Conservation (phyloP, 106 monocot genomes). For the Dioscorea alata region DNA sequence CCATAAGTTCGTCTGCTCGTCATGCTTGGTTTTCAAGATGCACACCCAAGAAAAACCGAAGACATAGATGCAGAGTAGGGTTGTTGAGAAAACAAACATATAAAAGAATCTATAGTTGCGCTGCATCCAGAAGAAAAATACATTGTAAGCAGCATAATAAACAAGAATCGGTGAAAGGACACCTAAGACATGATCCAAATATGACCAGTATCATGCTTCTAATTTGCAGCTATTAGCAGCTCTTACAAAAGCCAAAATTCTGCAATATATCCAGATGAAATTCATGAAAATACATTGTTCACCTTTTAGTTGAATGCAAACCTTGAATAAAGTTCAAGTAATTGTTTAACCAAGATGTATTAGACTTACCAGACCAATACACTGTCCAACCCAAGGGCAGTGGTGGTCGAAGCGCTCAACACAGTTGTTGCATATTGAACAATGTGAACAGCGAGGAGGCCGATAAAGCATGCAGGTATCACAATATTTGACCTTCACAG, state of each 20-base stretch:
- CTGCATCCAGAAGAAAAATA: slow-evolving; percentile 33
- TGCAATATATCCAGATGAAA: too few species aligned
- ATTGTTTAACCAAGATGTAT: neutral
- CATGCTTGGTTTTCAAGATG: slow-evolving; percentile 61
- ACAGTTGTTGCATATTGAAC: slow-evolving; percentile 94
- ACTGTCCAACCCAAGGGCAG: slow-evolving; percentile 98
- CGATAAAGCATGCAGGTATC: slow-evolving; percentile 98
- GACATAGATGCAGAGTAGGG: slow-evolving; percentile 79
- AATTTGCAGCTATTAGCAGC: too few species aligned
- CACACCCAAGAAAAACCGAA: slow-evolving; percentile 85
- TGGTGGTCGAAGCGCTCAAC: slow-evolving; percentile 94
- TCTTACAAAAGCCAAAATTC: too few species aligned
- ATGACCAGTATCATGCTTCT: too few species aligned
- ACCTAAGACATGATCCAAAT: too few species aligned
- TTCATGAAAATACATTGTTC: too few species aligned
- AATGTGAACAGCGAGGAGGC: slow-evolving; percentile 94
- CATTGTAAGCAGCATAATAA: neutral
- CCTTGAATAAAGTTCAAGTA: too few species aligned
- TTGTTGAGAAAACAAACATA: slow-evolving; percentile 95
- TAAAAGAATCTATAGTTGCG: slow-evolving; percentile 93
- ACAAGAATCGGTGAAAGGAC: neutral
- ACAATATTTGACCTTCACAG: slow-evolving; percentile 84
- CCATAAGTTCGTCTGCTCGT: slow-evolving; percentile 64
- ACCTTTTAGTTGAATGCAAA: too few species aligned
- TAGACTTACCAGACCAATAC: slow-evolving; percentile 83